A percentile compares a stretch with the other conserved stretches of the same genome.
These are phyloP conservation scores for Curvularia sp. DNA, from an alignment of 2,329 filamentous ascomycete species.

Conservation along the genomic window DNA sequence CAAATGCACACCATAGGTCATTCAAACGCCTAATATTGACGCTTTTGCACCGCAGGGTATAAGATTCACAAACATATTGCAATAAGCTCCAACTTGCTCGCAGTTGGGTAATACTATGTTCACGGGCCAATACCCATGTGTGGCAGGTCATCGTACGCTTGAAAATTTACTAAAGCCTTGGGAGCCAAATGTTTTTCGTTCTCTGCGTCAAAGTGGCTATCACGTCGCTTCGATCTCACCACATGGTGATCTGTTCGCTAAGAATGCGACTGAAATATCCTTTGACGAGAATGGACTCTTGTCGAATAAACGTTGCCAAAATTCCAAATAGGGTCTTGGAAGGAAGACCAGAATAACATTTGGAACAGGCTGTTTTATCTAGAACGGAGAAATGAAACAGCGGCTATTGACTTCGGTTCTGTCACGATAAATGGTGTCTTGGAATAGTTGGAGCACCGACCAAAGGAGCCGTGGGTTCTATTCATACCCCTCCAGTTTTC, in stretches of 20 bases:
- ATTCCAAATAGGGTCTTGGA: not conserved
- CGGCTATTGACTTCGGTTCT: slow-evolving; percentile 57
- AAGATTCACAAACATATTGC: slow-evolving; percentile 57
- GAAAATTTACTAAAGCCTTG: slow-evolving; percentile 59
- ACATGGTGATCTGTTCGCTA: slow-evolving; percentile 55
- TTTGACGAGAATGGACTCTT: not conserved
- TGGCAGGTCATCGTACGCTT: slow-evolving; percentile 56
- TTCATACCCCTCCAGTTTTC: slow-evolving; percentile 57
- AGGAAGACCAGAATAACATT: not conserved
- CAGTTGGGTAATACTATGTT: slow-evolving; percentile 59
- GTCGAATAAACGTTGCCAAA: not conserved
- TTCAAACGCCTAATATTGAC: slow-evolving; percentile 56
- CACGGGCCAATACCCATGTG: slow-evolving; percentile 57
- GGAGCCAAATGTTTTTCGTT: slow-evolving; percentile 58
- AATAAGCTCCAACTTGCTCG: slow-evolving; percentile 57
- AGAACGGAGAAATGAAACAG: slow-evolving; percentile 47
- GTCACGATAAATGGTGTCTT: slow-evolving; percentile 48
- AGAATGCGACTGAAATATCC: slow-evolving; percentile 46
- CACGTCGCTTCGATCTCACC: slow-evolving; percentile 32
- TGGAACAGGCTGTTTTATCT: not conserved
- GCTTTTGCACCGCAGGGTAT: slow-evolving; percentile 50
- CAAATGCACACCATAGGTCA: slow-evolving; percentile 4
- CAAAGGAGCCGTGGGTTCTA: slow-evolving; percentile 54
- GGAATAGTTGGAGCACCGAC: slow-evolving; percentile 56
- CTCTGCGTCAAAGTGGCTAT: slow-evolving; percentile 20